Evolutionary conservation across 495 filamentous ascomycete species (phyloP).

Genomic region (Astrocystis sublimbata): DNA sequence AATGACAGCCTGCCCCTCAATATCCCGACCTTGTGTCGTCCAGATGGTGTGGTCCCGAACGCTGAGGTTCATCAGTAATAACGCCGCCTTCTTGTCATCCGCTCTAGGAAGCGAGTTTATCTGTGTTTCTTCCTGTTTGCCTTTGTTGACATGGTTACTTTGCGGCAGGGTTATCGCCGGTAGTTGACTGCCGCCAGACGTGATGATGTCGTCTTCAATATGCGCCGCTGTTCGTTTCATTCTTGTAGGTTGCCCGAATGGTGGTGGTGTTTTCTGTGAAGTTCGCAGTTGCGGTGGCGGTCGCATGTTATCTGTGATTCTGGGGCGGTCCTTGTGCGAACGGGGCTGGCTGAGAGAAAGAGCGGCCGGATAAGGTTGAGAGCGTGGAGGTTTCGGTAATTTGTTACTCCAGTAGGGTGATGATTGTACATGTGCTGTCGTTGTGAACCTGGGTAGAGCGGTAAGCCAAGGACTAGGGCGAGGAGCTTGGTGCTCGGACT

Average conservation of each 20-base stretch:
- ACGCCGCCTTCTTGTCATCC: conserved; percentile 52
- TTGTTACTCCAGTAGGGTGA: conserved; percentile 2
- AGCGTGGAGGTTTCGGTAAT: background rate
- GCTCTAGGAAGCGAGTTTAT: background rate
- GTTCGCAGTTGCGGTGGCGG: conserved; percentile 1
- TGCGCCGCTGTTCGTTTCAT: background rate
- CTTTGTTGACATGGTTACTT: background rate
- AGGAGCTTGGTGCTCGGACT: conserved; percentile 17
- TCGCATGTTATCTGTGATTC: background rate
- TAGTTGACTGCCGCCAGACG: no score
- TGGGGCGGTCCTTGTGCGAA: background rate
- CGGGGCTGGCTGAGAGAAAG: background rate
- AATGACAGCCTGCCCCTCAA: background rate
- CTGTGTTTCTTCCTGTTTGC: background rate
- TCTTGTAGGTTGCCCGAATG: background rate
- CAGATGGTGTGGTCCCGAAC: conserved; percentile 40
- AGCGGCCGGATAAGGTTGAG: background rate
- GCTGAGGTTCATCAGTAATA: conserved; percentile 57
- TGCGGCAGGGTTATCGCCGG: no score
- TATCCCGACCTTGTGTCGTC: conserved; percentile 1
- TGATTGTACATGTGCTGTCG: conserved; percentile 20
- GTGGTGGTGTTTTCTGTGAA: background rate
- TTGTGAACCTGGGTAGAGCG: conserved; percentile 43
- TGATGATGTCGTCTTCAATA: background rate
- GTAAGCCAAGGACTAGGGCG: conserved; percentile 45